Conservation (phyloP, 2,329 filamentous ascomycete genomes). For the Colletotrichum limetticola region DNA sequence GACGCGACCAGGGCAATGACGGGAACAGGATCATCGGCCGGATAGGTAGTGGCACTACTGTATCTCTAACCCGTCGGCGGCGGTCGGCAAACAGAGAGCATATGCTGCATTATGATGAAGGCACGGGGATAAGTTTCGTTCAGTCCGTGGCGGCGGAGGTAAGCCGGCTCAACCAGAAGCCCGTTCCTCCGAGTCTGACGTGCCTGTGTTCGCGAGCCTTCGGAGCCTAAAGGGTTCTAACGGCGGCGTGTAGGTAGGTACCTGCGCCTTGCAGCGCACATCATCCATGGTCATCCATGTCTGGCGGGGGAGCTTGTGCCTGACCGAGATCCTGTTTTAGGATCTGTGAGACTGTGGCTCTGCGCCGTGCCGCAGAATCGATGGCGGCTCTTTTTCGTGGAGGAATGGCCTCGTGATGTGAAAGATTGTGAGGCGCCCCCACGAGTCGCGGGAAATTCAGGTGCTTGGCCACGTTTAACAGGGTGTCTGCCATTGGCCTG, state of each 20-base stretch:
- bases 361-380: conserved; percentile 16
- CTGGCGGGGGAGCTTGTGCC: conserved; percentile 3
- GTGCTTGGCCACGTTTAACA: neutral
- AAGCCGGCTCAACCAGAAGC: conserved; percentile 26
- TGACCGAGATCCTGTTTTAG: conserved; percentile 17
- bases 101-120: neutral
- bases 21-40: neutral
- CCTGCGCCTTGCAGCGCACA: conserved; percentile 1
- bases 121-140: conserved; percentile 14
- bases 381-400: conserved; percentile 34
- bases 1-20: neutral
- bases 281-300: conserved; percentile 15
- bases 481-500: neutral
- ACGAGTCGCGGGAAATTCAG: conserved; percentile 16
- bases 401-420: conserved; percentile 28
- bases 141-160: conserved; percentile 15
- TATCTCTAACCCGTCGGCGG: conserved; percentile 3
- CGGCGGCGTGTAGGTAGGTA: neutral
- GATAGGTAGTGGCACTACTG: conserved; percentile 6
- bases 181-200: conserved; percentile 20
- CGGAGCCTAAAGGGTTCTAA: neutral
- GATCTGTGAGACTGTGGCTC: neutral
- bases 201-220: neutral
- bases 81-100: neutral
- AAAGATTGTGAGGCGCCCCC: conserved; percentile 10